These are phyloP conservation scores for Aspergillus novofumigatus DNA, from an alignment of 2,329 filamentous ascomycete species.

Conservation along the genomic window DNA sequence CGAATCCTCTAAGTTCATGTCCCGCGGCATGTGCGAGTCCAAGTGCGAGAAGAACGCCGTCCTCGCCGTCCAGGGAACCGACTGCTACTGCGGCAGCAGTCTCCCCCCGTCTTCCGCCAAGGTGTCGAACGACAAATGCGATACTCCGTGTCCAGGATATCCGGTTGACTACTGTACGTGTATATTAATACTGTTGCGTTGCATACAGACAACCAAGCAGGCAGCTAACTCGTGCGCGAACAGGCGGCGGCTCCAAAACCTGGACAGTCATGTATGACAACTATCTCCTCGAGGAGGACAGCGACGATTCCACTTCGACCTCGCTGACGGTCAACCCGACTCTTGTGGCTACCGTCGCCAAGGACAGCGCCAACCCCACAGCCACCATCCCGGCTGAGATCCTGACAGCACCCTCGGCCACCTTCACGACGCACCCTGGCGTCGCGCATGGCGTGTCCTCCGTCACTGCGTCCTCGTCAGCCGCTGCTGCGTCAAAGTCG, in stretches of 20 bases:
- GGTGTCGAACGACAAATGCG: constrained; percentile 19
- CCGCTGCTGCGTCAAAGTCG: constrained; percentile 3
- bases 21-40: neutral
- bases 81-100: constrained; percentile 22
- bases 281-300: neutral
- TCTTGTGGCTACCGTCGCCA: constrained; percentile 3
- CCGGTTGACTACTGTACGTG: constrained; percentile 18
- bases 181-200: neutral
- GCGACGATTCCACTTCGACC: neutral
- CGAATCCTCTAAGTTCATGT: constrained; percentile 1
- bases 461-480: neutral
- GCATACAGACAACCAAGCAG: neutral
- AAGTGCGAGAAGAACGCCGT: constrained; percentile 16
- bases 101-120: constrained; percentile 12
- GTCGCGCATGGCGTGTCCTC: constrained; percentile 4
- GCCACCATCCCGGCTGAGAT: neutral
- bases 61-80: constrained; percentile 14
- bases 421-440: neutral
- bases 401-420: constrained; percentile 16
- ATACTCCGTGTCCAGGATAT: constrained; percentile 17
- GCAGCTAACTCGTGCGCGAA: neutral
- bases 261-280: constrained; percentile 13
- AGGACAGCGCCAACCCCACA: constrained; percentile 4
- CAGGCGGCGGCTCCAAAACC: constrained; percentile 17
- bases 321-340: constrained; percentile 7